phyloP scores from a whole-genome alignment of 2,329 filamentous ascomycete species.

The Fusarium algeriense region DNA sequence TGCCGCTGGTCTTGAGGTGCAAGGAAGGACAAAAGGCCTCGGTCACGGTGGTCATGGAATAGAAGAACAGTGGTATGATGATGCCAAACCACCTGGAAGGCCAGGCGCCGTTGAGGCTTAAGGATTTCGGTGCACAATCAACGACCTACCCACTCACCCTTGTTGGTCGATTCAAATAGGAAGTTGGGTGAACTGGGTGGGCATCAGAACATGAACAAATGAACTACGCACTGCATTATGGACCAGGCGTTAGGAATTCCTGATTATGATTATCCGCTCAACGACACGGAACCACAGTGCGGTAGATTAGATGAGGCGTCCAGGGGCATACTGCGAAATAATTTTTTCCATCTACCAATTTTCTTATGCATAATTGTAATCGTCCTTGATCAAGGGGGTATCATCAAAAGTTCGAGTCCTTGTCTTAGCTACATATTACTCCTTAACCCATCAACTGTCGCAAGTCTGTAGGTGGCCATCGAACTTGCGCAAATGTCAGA shows the following conservation, averaged over 20 bases:
- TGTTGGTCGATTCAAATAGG: not conserved
- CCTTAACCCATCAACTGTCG: slow-evolving; percentile 87
- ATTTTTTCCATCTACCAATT: not conserved
- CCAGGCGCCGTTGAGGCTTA: slow-evolving; percentile 26
- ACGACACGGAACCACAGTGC: slow-evolving; percentile 24
- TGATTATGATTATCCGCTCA: slow-evolving; percentile 42
- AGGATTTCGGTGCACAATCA: not conserved
- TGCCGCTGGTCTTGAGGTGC: slow-evolving; percentile 79
- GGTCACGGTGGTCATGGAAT: slow-evolving; percentile 21
- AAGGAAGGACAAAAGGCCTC: slow-evolving; percentile 40
- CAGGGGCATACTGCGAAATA: slow-evolving; percentile 26
- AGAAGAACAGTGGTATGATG: slow-evolving; percentile 54
- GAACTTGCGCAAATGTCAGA: slow-evolving; percentile 94
- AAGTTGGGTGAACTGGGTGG: not conserved
- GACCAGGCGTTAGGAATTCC: slow-evolving; percentile 43
- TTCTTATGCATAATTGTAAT: not conserved
- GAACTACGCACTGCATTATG: slow-evolving; percentile 30
- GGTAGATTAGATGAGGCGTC: slow-evolving; percentile 37
- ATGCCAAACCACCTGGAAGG: slow-evolving; percentile 31
- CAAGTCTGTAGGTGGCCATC: slow-evolving; percentile 94
- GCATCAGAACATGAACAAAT: slow-evolving; percentile 13
- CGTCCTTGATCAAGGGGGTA: slow-evolving; percentile 35
- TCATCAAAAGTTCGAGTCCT: slow-evolving; percentile 32
- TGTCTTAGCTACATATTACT: not conserved
- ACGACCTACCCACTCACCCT: not conserved